Conservation (phyloP, 164 flowering plant species). For the Echeveria elegans region DNA sequence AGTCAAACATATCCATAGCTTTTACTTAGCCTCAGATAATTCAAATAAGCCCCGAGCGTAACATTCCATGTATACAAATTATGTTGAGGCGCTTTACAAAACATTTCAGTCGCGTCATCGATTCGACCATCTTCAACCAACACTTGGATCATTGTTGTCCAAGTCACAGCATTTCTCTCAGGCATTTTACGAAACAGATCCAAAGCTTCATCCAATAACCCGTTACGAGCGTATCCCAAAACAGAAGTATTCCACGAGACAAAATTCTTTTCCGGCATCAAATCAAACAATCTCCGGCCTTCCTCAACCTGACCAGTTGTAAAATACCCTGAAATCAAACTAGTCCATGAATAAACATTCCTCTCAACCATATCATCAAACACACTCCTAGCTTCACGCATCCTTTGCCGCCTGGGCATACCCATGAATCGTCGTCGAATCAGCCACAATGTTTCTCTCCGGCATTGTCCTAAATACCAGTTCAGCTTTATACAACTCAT, state of each 20-base stretch:
- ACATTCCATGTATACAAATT: constrained; percentile 4
- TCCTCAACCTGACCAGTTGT: neutral
- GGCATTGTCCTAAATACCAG: neutral
- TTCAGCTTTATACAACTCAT: neutral
- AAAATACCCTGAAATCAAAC: neutral
- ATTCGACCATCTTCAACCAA: neutral
- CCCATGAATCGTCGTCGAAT: neutral
- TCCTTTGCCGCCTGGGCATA: neutral
- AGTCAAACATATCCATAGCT: constrained; percentile 33
- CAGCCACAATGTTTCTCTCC: neutral
- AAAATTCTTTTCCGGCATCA: neutral
- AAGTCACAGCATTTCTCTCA: neutral
- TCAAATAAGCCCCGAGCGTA: constrained; percentile 36
- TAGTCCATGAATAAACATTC: neutral
- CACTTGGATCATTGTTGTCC: neutral
- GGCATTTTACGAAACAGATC: neutral
- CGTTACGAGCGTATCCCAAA: neutral
- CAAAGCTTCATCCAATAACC: neutral
- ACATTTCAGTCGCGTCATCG: neutral
- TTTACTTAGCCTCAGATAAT: constrained; percentile 22
- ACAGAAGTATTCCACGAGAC: neutral
- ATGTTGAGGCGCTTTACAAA: neutral
- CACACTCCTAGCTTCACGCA: neutral
- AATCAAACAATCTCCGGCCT: neutral
- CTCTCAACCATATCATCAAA: neutral